phyloP scores from a whole-genome alignment of 202 grass and related monocot genomes.

The Zoysia matrella region DNA sequence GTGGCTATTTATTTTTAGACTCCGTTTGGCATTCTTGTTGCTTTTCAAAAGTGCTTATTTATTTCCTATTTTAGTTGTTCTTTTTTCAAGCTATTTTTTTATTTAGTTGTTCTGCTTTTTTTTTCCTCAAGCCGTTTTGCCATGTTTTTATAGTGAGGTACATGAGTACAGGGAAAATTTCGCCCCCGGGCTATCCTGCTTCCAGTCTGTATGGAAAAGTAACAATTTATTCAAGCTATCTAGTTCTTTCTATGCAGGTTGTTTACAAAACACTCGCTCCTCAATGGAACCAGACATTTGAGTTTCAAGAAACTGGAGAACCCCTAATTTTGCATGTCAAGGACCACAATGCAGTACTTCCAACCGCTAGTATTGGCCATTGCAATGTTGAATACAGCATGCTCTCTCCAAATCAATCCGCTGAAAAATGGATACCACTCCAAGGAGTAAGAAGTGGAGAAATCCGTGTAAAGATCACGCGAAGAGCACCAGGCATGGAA shows the following conservation, averaged over 20 bases:
- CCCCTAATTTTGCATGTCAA: constrained; percentile 73
- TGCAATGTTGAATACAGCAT: constrained; percentile 83
- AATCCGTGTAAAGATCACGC: constrained; percentile 67
- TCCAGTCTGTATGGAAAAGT: background rate
- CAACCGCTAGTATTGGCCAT: constrained; percentile 79
- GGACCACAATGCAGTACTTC: constrained; percentile 88
- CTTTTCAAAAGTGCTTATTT: too few relatives aligned
- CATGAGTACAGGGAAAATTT: background rate
- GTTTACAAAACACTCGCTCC: constrained; percentile 86
- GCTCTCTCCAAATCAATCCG: constrained; percentile 64
- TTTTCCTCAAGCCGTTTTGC: too few relatives aligned
- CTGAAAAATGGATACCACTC: constrained; percentile 84
- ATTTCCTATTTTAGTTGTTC: too few relatives aligned
- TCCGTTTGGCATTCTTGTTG: too few relatives aligned
- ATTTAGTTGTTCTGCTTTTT: too few relatives aligned
- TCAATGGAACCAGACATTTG: constrained; percentile 83
- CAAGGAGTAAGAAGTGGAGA: constrained; percentile 84
- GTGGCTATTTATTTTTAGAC: background rate
- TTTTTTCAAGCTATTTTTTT: too few relatives aligned
- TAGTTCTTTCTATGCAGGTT: constrained; percentile 54
- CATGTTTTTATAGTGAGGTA: background rate
- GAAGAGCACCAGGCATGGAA: constrained; percentile 46
- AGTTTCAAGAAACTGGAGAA: constrained; percentile 85
- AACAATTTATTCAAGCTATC: background rate
- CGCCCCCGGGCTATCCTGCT: background rate